These are phyloP conservation scores for Cytospora schulzeri DNA, from an alignment of 2,329 filamentous ascomycete species.

Conservation along the genomic window DNA sequence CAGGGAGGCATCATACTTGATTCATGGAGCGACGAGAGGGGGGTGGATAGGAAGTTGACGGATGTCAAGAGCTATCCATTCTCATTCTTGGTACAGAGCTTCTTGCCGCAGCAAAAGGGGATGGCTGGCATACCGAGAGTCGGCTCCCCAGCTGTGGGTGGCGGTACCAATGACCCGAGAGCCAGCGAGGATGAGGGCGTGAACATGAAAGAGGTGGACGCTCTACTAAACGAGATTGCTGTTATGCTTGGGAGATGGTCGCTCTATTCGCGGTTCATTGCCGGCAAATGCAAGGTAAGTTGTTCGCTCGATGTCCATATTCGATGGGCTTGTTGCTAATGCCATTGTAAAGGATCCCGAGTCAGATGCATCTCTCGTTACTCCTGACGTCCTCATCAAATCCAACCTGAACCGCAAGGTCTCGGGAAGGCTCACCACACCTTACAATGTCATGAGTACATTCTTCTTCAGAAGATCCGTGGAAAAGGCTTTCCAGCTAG, in stretches of 20 bases:
- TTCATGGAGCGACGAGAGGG: slow-evolving; percentile 89
- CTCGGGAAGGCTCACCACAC: slow-evolving; percentile 68
- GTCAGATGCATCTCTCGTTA: slow-evolving; percentile 57
- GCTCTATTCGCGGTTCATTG: slow-evolving; percentile 85
- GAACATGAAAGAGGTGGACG: slow-evolving; percentile 95
- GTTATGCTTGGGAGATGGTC: slow-evolving; percentile 95
- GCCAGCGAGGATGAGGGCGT: slow-evolving; percentile 86
- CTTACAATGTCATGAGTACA: slow-evolving; percentile 89
- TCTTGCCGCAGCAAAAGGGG: slow-evolving; percentile 71
- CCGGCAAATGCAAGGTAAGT: slow-evolving; percentile 79
- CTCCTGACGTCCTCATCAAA: slow-evolving; percentile 75
- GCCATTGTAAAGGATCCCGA: slow-evolving; percentile 49
- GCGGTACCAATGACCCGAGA: slow-evolving; percentile 50
- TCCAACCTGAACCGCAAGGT: slow-evolving; percentile 84
- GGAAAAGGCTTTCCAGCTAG: slow-evolving; percentile 95
- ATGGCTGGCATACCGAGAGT: slow-evolving; percentile 65
- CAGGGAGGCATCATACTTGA: slow-evolving; percentile 96
- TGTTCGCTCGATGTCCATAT: slow-evolving; percentile 29
- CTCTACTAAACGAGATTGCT: slow-evolving; percentile 81
- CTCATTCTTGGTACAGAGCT: slow-evolving; percentile 94
- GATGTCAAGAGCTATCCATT: slow-evolving; percentile 98
- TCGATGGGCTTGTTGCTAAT: slow-evolving; percentile 28
- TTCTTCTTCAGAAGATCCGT: slow-evolving; percentile 97
- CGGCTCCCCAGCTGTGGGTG: slow-evolving; percentile 70
- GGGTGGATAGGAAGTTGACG: slow-evolving; percentile 81